Evolutionary conservation across 1,284 basidiomycete species (phyloP), one percentile per base, ranked within the genome.

Genomic region (Boletus hoseneyae): DNA sequence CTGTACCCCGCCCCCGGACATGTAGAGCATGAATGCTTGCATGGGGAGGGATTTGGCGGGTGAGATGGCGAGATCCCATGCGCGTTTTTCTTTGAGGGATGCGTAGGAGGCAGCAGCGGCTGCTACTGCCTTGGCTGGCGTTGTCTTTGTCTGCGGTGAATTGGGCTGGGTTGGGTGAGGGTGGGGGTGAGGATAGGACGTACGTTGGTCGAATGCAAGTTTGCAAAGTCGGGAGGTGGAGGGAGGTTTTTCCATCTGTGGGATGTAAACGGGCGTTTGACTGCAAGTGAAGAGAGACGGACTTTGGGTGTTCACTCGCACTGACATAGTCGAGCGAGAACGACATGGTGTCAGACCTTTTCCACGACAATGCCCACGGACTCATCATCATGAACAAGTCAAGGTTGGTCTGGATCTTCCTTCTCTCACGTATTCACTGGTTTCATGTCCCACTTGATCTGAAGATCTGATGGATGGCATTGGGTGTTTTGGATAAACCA

Each of bases 21-120:
- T 94, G 79, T 95, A 96, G 38, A 96, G 77, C 93, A 96, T 95
- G 73, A 96, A 88, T 2, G 84, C 90, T 65, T 95, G 92, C 93
- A 95, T 95, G 4, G 93, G 93, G 19, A 96, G 77, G 11, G 84
- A 83, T 69, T 95, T 94, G 37, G 89, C 90, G 0, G 92, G 92
- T 38, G 82, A 75, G 47, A 87, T 78, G 34, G 92, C 92, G 46
- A 93, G 74, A 56, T 93, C 91, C 90, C 93, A 93, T 48, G 93
- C 92, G 38, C 91, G 82, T 61, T 82, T 84, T 56, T 85, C 78
- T 66, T 92, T 92, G 54, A 94, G 73, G 25, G 72, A 66, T 54
- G 84, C 79, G 56, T 87, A 82, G 2, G 80, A 78, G 21, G 73
- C 70, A 1, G 75, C 50, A 0, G 70, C 60, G 0, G 67, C 62